Evolutionary conservation across 2,329 filamentous ascomycete species (phyloP).

Genomic region (Grosmannia huntii): DNA sequence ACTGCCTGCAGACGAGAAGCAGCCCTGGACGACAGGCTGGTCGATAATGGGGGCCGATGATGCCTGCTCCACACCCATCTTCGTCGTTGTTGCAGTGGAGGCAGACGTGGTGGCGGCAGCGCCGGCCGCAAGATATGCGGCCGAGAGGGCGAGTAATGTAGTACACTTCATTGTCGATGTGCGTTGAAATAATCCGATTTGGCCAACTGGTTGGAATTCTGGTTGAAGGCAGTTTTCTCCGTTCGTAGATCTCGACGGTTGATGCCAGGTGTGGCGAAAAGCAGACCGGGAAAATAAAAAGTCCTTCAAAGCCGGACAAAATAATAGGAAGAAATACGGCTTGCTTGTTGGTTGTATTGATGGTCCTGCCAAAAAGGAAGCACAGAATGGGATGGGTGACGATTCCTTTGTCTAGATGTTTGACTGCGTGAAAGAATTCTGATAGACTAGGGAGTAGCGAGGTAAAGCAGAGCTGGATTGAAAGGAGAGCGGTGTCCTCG

Average conservation of each 20-base stretch:
- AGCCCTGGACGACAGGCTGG: conserved; percentile 35
- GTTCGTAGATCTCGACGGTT: not conserved
- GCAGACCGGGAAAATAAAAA: not conserved
- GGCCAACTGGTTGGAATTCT: not conserved
- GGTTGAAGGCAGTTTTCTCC: not conserved
- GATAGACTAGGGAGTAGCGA: not conserved
- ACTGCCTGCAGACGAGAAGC: conserved; percentile 32
- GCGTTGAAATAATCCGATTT: not conserved
- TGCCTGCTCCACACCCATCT: conserved; percentile 23
- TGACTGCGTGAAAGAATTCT: not conserved
- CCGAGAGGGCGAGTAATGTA: conserved; percentile 9
- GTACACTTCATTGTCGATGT: conserved; percentile 8
- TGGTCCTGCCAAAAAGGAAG: conserved; percentile 5
- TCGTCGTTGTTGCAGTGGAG: conserved; percentile 5
- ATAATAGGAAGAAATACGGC: not conserved
- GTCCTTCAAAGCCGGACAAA: not conserved
- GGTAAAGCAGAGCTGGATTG: not conserved
- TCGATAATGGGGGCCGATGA: conserved; percentile 22
- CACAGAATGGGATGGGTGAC: not conserved
- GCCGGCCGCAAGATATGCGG: conserved; percentile 7
- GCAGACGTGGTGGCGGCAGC: conserved; percentile 5
- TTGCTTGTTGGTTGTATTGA: not conserved
- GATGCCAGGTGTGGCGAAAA: not conserved
- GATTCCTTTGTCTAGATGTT: not conserved
- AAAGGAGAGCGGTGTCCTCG: not conserved